Base-by-base conservation (phyloP, 495 filamentous ascomycete genomes). In the Talaromyces borbonicus region DNA sequence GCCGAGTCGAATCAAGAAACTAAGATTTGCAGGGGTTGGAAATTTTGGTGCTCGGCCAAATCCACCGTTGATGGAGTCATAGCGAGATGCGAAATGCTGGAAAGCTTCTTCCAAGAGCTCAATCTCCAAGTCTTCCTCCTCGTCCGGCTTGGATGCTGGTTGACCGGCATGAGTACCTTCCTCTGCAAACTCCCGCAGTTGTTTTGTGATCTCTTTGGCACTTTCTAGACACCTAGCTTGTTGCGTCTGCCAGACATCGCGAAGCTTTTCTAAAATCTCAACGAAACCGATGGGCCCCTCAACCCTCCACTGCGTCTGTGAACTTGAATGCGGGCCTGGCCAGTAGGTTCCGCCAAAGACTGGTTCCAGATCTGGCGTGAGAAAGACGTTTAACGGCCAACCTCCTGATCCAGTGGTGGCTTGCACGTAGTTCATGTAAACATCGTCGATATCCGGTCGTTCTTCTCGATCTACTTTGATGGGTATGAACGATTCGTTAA, bases 391-490 rank as follows among this genome's bases (percentile, higher is more conserved):
- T 36, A 98, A 71, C 8, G 92, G 92, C 93, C 93, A 98, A 20
- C 92, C 92, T 2, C 89, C 93, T 1, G 83, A 87, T 15, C 87
- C 88, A 27, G 83, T 94, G 12, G 90, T 90, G 4, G 90, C 90
- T 67, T 95, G 87, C 24, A 93, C 86, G 66, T 93, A 98, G 66
- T 95, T 95, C 85, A 96, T 94, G 60, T 97, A 98, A 47, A 97
- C 89, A 43, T 87, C 83, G 58, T 98, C 92, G 53, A 97, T 78
- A 59, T 97, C 90, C 1, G 93, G 92, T 26, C 90, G 83, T 61
- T 96, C 90, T 61, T 98, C 92, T 23, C 90, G 80, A 59, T 98
- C 92, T 52, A 97, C 75, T 52, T 95, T 84, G 62, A 98, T 82
- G 6, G 92, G 92, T 18, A 98, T 81, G 62, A 97, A 97, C 37